Conservation (phyloP, 768 basidiomycete species). For the Boletellus sp. region DNA sequence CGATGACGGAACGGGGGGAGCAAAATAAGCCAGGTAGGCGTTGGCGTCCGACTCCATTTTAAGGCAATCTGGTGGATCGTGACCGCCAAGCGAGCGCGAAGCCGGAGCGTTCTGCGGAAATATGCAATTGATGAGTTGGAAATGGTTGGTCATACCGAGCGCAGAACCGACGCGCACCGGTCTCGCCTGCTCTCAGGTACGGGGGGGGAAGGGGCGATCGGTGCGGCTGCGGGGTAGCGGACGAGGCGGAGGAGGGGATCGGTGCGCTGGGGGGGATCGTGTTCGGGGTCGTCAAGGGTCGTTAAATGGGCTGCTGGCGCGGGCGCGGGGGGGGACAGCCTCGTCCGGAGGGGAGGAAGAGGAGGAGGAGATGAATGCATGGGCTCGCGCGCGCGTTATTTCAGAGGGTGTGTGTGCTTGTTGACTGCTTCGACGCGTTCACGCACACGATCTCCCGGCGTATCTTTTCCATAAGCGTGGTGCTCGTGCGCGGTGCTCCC, state of each 20-base stretch:
- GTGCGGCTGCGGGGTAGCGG: too few species aligned
- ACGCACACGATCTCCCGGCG: too few species aligned
- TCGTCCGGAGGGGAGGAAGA: too few species aligned
- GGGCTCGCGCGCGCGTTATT: too few species aligned
- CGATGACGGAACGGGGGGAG: conserved; percentile 19
- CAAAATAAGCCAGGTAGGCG: conserved; percentile 19
- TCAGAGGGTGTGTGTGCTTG: conserved; percentile 32
- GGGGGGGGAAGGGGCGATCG: conserved; percentile 33
- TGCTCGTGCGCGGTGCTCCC: too few species aligned
- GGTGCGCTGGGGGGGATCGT: too few species aligned
- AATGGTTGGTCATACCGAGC: conserved; percentile 34
- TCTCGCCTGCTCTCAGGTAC: too few species aligned
- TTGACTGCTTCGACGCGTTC: too few species aligned
- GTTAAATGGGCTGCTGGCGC: too few species aligned
- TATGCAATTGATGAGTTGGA: conserved; percentile 35
- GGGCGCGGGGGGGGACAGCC: conserved; percentile 12
- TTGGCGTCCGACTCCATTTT: conserved; percentile 28
- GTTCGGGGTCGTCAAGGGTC: conserved; percentile 32
- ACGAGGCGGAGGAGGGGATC: too few species aligned
- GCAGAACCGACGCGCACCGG: conserved; percentile 28
- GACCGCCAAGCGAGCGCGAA: conserved; percentile 18
- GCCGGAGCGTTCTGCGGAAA: conserved; percentile 32
- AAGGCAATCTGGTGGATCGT: conserved; percentile 22
- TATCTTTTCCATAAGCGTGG: conserved; percentile 28
- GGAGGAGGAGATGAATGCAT: too few species aligned